phyloP scores from a whole-genome alignment of 352 stramenopile genomes.

The Phytophthora litchii region DNA sequence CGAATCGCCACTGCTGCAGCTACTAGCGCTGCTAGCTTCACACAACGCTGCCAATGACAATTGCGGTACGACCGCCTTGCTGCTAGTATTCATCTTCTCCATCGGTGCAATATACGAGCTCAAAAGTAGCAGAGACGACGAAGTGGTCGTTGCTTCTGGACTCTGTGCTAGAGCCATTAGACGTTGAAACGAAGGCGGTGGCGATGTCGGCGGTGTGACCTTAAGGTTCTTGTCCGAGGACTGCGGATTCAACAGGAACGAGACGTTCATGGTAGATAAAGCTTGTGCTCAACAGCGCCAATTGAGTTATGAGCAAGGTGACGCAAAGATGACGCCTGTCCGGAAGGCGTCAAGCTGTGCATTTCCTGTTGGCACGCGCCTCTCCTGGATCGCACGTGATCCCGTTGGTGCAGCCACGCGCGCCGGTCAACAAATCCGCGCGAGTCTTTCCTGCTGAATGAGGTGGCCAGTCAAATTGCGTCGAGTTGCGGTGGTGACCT shows the following conservation, averaged over 20 bases:
- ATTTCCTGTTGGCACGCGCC: slow-evolving; percentile 17
- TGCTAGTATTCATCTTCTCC: slow-evolving; percentile 25
- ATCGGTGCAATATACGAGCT: slow-evolving; percentile 38
- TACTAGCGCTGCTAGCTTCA: slow-evolving; percentile 24
- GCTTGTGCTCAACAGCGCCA: slow-evolving; percentile 10
- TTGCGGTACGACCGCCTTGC: slow-evolving; percentile 10
- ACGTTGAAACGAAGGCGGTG: slow-evolving; percentile 21
- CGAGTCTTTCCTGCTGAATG: slow-evolving; percentile 3
- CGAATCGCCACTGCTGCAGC: slow-evolving; percentile 18
- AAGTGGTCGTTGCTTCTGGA: slow-evolving; percentile 13
- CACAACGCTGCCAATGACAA: slow-evolving; percentile 18
- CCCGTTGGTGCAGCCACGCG: slow-evolving; percentile 34
- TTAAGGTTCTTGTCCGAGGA: background rate
- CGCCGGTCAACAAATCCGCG: slow-evolving; percentile 23
- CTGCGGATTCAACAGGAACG: slow-evolving; percentile 47
- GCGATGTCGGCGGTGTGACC: slow-evolving; percentile 14
- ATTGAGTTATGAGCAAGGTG: slow-evolving; percentile 19
- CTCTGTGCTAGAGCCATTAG: slow-evolving; percentile 22
- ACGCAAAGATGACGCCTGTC: background rate
- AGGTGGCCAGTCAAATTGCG: slow-evolving; percentile 14
- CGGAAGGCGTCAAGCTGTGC: slow-evolving; percentile 13
- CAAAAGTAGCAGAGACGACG: slow-evolving; percentile 29
- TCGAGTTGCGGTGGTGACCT: slow-evolving; percentile 17
- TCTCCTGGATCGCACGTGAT: slow-evolving; percentile 14
- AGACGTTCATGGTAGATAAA: slow-evolving; percentile 35